Conservation (phyloP, 495 filamentous ascomycete species). For the Aspergillus mulundensis region DNA sequence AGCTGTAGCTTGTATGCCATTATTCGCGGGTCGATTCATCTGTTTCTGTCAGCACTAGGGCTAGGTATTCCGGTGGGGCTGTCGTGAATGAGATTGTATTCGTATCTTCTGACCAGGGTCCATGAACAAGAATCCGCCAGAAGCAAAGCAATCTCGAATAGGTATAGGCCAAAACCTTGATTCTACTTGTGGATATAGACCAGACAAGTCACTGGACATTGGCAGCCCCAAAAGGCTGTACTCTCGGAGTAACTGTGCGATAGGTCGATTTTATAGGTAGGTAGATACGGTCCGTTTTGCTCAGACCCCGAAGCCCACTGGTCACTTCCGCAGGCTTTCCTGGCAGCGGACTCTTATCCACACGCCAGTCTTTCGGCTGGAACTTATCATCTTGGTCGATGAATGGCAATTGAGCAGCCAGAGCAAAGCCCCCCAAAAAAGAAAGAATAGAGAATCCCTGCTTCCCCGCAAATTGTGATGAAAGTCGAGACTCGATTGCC, state of each 20-base stretch:
- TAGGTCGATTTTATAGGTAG: conserved; percentile 12
- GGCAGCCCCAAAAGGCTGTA: no score
- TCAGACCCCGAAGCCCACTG: conserved; percentile 8
- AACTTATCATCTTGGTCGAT: not conserved
- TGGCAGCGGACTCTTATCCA: conserved; percentile 1
- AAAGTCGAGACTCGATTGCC: conserved; percentile 5
- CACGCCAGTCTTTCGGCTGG: not conserved
- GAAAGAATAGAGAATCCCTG: conserved; percentile 7
- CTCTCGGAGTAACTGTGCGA: conserved; percentile 8
- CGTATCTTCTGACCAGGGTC: not conserved
- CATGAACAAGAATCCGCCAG: not conserved
- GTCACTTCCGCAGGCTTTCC: conserved; percentile 14
- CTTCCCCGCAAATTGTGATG: conserved; percentile 19
- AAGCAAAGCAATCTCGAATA: not conserved
- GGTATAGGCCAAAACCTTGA: conserved; percentile 2
- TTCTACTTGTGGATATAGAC: not conserved
- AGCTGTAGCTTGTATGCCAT: not conserved
- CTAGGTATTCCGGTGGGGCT: not conserved
- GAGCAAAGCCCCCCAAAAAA: conserved; percentile 5
- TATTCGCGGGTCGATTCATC: conserved; percentile 9
- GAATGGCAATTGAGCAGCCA: not conserved
- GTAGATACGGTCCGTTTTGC: conserved; percentile 4
- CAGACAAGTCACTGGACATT: no score
- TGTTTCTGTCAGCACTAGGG: conserved; percentile 16
- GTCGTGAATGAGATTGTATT: not conserved